These are phyloP conservation scores for Backusella macrospora DNA, from an alignment of 192 early-diverging fungal genomes.

Conservation along the genomic window DNA sequence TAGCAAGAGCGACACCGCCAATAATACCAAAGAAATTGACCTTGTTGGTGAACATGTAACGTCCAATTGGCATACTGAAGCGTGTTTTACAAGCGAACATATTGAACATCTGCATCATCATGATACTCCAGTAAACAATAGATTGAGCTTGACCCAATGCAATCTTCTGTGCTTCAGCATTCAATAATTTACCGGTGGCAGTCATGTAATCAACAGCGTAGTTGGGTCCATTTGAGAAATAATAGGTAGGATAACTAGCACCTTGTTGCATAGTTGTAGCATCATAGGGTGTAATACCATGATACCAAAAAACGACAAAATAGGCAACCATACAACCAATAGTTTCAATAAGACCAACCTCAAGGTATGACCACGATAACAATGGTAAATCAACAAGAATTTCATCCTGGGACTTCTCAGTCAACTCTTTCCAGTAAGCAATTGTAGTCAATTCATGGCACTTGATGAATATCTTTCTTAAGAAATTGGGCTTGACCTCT, in stretches of 20 bases:
- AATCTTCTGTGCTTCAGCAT: conserved; percentile 60
- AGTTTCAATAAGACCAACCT: conserved; percentile 79
- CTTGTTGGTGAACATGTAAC: conserved; percentile 81
- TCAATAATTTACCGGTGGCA: conserved; percentile 36
- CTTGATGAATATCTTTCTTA: conserved; percentile 27
- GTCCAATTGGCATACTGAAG: conserved; percentile 69
- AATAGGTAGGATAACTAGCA: conserved; percentile 41
- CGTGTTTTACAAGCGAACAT: conserved; percentile 88
- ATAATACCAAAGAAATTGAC: conserved; percentile 72
- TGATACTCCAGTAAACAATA: conserved; percentile 72
- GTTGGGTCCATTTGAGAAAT: conserved; percentile 49
- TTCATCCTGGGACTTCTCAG: conserved; percentile 80
- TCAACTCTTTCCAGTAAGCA: conserved; percentile 63
- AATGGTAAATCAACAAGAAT: conserved; percentile 82
- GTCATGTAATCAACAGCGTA: conserved; percentile 49
- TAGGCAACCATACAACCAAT: conserved; percentile 72
- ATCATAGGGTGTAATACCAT: conserved; percentile 65
- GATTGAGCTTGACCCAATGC: conserved; percentile 81
- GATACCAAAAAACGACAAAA: conserved; percentile 78
- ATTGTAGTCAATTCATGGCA: conserved; percentile 53
- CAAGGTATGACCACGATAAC: conserved; percentile 86
- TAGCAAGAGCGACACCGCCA: conserved; percentile 66
- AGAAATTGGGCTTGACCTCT: conserved; percentile 34
- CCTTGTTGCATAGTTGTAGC: conserved; percentile 61
- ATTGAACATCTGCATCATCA: conserved; percentile 94